A percentile compares a stretch with the other conserved stretches of the same genome.
These are phyloP conservation scores for Saturnispora saitoi DNA, from an alignment of 805 yeast species.

Conservation along the genomic window DNA sequence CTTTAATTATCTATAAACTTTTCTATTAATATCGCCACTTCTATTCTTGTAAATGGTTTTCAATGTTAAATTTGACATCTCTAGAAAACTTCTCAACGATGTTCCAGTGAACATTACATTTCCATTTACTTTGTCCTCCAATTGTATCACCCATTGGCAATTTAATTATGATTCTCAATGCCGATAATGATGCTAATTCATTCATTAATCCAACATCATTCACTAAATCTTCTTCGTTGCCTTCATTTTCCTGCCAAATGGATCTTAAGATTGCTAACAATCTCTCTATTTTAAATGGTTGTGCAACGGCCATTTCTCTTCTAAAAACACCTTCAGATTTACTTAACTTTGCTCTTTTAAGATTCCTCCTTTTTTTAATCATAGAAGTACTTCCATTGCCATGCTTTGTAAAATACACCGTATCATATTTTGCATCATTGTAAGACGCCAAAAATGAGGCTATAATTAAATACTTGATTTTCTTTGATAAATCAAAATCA, in stretches of 20 bases:
- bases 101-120: slow-evolving; percentile 64
- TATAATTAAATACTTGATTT: slow-evolving; percentile 63
- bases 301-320: slow-evolving; percentile 59
- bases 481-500: slow-evolving; percentile 42
- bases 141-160: slow-evolving; percentile 34
- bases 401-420: slow-evolving; percentile 58
- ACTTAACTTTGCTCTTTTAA: slow-evolving; percentile 14
- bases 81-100: slow-evolving; percentile 50
- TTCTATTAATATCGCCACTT: background rate
- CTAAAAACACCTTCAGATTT: slow-evolving; percentile 42
- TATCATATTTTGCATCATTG: slow-evolving; percentile 60
- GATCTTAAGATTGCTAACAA: slow-evolving; percentile 72
- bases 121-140: slow-evolving; percentile 69
- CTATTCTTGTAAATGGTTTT: slow-evolving; percentile 40
- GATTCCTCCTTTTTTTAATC: slow-evolving; percentile 29
- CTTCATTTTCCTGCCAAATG: slow-evolving; percentile 39
- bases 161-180: slow-evolving; percentile 24
- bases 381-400: slow-evolving; percentile 33
- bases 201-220: slow-evolving; percentile 31
- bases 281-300: slow-evolving; percentile 69
- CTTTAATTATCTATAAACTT: background rate
- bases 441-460: slow-evolving; percentile 82
- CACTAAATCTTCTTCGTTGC: slow-evolving; percentile 25
- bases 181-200: slow-evolving; percentile 31
- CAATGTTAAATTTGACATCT: slow-evolving; percentile 59